These are phyloP conservation scores for Colletotrichum spaethianum DNA, from an alignment of 2,329 filamentous ascomycete genomes.

Conservation along the genomic window DNA sequence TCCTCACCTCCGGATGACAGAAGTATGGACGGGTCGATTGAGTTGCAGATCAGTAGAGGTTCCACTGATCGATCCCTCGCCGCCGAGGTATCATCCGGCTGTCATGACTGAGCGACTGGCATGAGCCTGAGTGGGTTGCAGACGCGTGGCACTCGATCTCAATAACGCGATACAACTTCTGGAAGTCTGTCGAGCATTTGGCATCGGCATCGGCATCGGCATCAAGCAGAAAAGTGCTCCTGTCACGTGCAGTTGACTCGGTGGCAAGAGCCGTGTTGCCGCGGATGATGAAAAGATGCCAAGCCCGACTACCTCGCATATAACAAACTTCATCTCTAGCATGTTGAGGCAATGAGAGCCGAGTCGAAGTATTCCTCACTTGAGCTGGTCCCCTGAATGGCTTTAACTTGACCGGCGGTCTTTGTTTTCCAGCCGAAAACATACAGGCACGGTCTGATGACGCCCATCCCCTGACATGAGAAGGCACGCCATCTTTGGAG, in stretches of 20 bases:
- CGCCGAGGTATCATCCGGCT: background rate
- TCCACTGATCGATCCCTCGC: background rate
- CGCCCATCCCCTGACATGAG: background rate
- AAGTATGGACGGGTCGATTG: slow-evolving; percentile 14
- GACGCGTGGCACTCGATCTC: background rate
- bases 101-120: background rate
- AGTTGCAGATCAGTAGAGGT: slow-evolving; percentile 19
- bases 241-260: background rate
- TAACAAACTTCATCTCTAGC: background rate
- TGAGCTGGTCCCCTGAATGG: background rate
- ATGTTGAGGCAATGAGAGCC: background rate
- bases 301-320: background rate
- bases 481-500: background rate
- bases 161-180: background rate
- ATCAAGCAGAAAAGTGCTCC: background rate
- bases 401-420: background rate
- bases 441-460: background rate
- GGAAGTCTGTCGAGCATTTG: background rate
- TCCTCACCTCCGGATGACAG: slow-evolving; percentile 28
- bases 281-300: background rate
- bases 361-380: background rate
- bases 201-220: background rate
- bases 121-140: background rate
- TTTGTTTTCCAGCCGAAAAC: background rate
- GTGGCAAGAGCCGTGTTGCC: background rate